Base-by-base conservation (phyloP, 2,329 filamentous ascomycete genomes). In the Fusarium praegraminearum region DNA sequence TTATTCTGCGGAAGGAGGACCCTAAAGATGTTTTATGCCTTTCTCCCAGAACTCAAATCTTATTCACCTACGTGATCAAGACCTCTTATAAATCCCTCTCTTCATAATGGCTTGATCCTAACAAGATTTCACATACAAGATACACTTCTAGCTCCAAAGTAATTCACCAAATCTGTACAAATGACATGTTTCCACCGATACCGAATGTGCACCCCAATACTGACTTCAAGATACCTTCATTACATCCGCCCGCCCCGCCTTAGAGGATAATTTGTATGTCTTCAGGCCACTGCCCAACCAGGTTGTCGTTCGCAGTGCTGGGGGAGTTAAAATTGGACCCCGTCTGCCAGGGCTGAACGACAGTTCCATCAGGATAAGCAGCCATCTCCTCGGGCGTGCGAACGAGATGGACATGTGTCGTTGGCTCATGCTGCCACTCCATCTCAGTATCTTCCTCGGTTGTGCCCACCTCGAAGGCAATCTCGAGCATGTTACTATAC, bases 401-500 rank as follows among this genome's bases (percentile, higher is more conserved):
- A 10, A 72, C 65, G n/a, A 72, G 15, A 41, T 62, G 49, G 4
- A 72, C 62, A n/a, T 28, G 53, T 2, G 24, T 72, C 3, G 56
- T 60, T 5, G 57, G 66, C 28, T 70, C 66, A 8, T 67, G 43
- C 22, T 72, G 66, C 62, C 69, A 72, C 22, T 65, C 69, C 62
- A 72, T 72, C 11, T 67, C 65, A 6, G 6, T 26, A 30, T 62
- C 36, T 6, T 62, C 57, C 30, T 18, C 33, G 2, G 26, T 22
- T 6, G 41, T 22, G 11, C 46, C 20, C 3, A 62, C 43, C 24
- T 60, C 50, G 13, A 65, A 24, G 13, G 57, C 51, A 15, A 46
- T 54, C 28, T 60, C 62, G 15, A 60, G 26, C 13, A 70, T 40
- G 6, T 43, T 40, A 13, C n/a, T 28, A 7, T 70, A 59, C 5